Percentiles rank a stretch among this genome's conserved stretches.
Conservation (phyloP, 495 filamentous ascomycete species). For the Lentithecium fluviatile region DNA sequence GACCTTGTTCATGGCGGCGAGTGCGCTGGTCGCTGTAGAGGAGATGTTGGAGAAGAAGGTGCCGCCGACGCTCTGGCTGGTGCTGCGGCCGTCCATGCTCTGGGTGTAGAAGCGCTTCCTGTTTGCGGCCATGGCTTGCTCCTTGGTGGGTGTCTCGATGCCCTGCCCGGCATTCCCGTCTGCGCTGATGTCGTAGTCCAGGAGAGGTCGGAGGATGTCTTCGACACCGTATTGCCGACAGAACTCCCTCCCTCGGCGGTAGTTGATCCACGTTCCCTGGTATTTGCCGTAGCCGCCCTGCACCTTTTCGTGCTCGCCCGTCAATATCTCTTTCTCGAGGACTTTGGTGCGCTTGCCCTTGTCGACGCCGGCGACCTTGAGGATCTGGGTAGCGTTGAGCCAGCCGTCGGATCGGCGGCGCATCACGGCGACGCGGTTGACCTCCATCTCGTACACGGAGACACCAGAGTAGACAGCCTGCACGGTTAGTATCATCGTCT, state of each 20-base stretch:
- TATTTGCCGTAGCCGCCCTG: slow-evolving; percentile 99
- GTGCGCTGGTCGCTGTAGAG: slow-evolving; percentile 82
- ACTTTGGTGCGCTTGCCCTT: slow-evolving; percentile 98
- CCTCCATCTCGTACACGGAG: slow-evolving; percentile 95
- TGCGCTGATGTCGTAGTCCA: slow-evolving; percentile 83
- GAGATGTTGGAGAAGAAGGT: slow-evolving; percentile 98
- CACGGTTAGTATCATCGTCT: slow-evolving; percentile 7
- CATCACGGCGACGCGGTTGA: slow-evolving; percentile 90
- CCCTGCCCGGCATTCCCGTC: slow-evolving; percentile 67
- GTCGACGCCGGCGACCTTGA: slow-evolving; percentile 90
- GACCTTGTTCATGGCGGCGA: slow-evolving; percentile 88
- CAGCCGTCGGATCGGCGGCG: slow-evolving; percentile 67
- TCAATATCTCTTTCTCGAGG: slow-evolving; percentile 93
- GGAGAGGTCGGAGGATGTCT: slow-evolving; percentile 74
- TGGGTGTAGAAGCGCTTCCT: slow-evolving; percentile 86
- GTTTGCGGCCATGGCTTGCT: slow-evolving; percentile 98
- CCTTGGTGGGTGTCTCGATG: slow-evolving; percentile 90
- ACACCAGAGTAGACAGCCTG: slow-evolving; percentile 94
- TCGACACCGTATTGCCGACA: slow-evolving; percentile 93
- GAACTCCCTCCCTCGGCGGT: slow-evolving; percentile 83
- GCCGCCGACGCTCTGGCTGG: slow-evolving; percentile 64
- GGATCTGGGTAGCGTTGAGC: slow-evolving; percentile 50
- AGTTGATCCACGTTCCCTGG: slow-evolving; percentile 97
- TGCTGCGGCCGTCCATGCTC: slow-evolving; percentile 62
- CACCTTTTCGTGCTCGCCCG: slow-evolving; percentile 95